Evolutionary conservation across 306 rosid genomes (phyloP), one percentile per base, ranked within the genome.

Genomic region (Cicer cuneatum): DNA sequence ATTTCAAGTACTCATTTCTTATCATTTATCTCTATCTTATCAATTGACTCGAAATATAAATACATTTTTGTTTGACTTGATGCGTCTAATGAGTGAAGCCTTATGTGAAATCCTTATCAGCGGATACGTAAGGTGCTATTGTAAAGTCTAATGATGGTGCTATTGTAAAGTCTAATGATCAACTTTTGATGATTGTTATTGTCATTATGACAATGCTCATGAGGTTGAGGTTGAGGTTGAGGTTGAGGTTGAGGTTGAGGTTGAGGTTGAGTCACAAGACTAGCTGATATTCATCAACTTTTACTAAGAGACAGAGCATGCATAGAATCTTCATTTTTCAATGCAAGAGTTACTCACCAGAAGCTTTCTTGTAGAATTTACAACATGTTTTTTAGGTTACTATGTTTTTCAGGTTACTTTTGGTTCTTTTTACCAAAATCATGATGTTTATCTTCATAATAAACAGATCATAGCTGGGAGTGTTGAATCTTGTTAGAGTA

Each of bases 171-270:
- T 52, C 2, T 53, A 53, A 19, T 16, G 24, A 52, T 10, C 21
- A 56, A 56, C 62, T 57, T 54, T 54, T 9, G 61, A 54, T 54
- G 37, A 54, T 54, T 54, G 4, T 54, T 54, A 18, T 9, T 19
- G 37, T 54, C 61, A 54, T 13, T 19, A 10, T 9, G 38, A 54
- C 1, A 19, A 54, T 19, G 7, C 60, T 54, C 60, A 54, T 8
- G 60, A 53, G 59, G 10, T 8, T 53, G 59, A 54, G 35, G 35
- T 29, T 29, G 5, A 19, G 37, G n/a, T n/a, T 8, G 60, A 53
- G 59, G 10, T 8, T 8, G 60, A 53, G 59, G 10, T 8, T 8
- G 60, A 53, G 59, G 10, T 8, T 8, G 60, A 53, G 59, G 10
- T 8, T 53, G 59, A 54, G 35, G 35, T 29, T 29, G 5, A 19